phyloP scores from a whole-genome alignment of 495 filamentous ascomycete species.

The Halenospora varia region DNA sequence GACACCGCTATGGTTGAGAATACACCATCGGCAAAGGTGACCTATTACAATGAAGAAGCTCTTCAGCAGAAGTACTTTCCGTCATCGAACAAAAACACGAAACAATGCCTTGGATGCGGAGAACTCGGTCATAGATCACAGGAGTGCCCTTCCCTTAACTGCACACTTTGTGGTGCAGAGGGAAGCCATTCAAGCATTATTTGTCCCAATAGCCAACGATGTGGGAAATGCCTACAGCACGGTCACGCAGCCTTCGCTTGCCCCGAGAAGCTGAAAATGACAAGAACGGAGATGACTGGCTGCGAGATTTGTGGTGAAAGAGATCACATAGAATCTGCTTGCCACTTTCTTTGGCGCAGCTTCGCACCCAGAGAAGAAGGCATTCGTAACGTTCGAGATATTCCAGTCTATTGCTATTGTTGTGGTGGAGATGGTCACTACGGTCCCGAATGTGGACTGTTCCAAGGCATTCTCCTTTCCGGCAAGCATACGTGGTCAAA shows the following conservation, averaged over 20 bases:
- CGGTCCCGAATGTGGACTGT: constrained; percentile 25
- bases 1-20: neutral
- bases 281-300: constrained; percentile 4
- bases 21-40: neutral
- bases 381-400: constrained; percentile 16
- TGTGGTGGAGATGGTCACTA: constrained; percentile 22
- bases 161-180: constrained; percentile 8
- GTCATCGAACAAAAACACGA: neutral
- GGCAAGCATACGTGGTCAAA: constrained; percentile 20
- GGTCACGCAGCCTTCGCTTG: constrained; percentile 19
- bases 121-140: constrained; percentile 11
- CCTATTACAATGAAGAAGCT: neutral
- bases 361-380: constrained; percentile 16
- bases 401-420: constrained; percentile 20
- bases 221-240: constrained; percentile 22
- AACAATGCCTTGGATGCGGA: constrained; percentile 20
- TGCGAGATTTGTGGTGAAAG: constrained; percentile 21
- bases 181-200: constrained; percentile 10
- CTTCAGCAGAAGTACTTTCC: constrained; percentile 23
- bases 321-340: constrained; percentile 19
- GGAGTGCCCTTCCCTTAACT: constrained; percentile 16
- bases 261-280: constrained; percentile 16
- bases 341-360: constrained; percentile 26
- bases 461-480: constrained; percentile 5
- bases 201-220: constrained; percentile 18